phyloP scores from a whole-genome alignment of 179 eudicot genomes.

The Vitellaria paradoxa region DNA sequence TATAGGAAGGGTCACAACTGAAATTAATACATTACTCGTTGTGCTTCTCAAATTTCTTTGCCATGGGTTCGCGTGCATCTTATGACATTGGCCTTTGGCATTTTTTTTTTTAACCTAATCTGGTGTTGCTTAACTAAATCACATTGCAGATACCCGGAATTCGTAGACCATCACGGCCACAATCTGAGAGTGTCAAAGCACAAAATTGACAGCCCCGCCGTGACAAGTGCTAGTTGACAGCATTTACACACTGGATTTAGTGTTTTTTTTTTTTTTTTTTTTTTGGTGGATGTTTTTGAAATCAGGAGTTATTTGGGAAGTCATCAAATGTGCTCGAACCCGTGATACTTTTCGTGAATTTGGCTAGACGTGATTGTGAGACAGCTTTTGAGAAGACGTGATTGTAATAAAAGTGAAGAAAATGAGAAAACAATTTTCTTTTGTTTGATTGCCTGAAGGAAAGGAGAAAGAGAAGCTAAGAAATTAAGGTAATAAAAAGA shows the following conservation, averaged over 20 bases:
- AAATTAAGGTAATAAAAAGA: too few relatives aligned
- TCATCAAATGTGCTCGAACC: neutral
- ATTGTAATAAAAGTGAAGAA: too few relatives aligned
- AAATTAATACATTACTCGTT: neutral
- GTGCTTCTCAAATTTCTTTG: neutral
- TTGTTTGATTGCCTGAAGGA: too few relatives aligned
- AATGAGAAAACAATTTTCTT: too few relatives aligned
- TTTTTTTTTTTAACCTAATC: neutral
- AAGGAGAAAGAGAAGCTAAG: too few relatives aligned
- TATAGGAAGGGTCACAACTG: too few relatives aligned
- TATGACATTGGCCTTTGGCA: neutral
- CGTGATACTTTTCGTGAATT: neutral
- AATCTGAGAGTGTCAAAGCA: neutral
- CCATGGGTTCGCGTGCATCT: neutral
- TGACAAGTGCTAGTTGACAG: neutral
- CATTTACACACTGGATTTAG: neutral
- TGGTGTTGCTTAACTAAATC: neutral
- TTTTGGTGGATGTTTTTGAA: neutral
- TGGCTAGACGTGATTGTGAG: too few relatives aligned
- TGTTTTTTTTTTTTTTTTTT: neutral
- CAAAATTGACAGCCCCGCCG: neutral
- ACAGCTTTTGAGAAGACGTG: too few relatives aligned
- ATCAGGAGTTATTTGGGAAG: neutral
- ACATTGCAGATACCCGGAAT: slow-evolving; percentile 40
- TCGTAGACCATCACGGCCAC: slow-evolving; percentile 21